Base-by-base conservation (phyloP, 192 early-diverging fungal genomes). In the Coemansia sp. region DNA sequence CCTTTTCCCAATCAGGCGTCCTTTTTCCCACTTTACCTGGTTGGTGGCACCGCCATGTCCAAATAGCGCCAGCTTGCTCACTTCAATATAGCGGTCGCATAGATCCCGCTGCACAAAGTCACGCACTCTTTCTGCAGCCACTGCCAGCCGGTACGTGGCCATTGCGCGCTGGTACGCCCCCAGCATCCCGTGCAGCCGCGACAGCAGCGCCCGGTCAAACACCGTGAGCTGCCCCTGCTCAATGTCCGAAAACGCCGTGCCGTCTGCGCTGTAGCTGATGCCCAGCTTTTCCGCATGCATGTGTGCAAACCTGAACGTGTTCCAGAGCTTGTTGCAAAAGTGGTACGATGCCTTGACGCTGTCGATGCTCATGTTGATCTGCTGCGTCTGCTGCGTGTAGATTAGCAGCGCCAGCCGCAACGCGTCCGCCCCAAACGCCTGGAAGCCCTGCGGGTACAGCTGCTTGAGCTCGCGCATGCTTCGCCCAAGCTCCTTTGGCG, bases 291-390 rank as follows among this genome's bases (percentile, higher is more conserved):
- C 48, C 6, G 63, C 53, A 36, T 72, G 63, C 64, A 64, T 62
- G 39, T 71, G 65, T 26, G 65, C 46, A 70, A 60, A 70, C 28
- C 80, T 84, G 40, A 89, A 87, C 3, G 93, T 81, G 53, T 98
- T 97, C 94, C 93, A 96, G 7, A 97, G 72, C 72, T 98, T 98
- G 79, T 98, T 98, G 70, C 93, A 93, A 64, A 96, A 96, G 65
- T 95, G 88, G 41, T 83, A 81, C 46, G 90, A 88, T 5, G 91
- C 83, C 31, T 88, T 82, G 37, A 98, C 88, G 54, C 88, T 89
- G 14, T 83, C 80, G 20, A 98, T 72, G 49, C 96, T 93, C 59
- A 98, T 75, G 68, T 96, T 97, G 65, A 98, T 96, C 78, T 96
- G 92, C 40, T 90, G 81, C 8, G 93, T 87, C 62, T 88, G 86